A percentile compares a stretch with the other conserved stretches of the same genome.
Evolutionary conservation across 768 basidiomycete genomes (phyloP).

Genomic region (Tricholoma terreum): DNA sequence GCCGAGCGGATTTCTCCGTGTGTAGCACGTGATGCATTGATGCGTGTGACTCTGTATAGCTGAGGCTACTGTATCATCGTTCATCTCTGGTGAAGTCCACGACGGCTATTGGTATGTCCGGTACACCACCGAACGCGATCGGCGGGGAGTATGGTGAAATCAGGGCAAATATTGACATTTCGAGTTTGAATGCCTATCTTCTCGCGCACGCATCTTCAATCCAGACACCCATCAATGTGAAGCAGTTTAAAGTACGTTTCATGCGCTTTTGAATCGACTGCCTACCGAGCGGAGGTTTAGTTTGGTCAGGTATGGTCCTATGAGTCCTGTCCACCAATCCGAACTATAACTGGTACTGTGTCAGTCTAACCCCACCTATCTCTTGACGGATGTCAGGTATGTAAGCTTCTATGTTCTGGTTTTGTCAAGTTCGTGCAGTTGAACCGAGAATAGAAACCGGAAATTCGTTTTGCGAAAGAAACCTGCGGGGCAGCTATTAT

Average conservation of each 20-base stretch:
- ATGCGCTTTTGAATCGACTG: background rate
- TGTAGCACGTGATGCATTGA: constrained; percentile 22
- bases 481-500: constrained; percentile 83
- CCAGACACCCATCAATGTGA: constrained; percentile 65
- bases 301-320: constrained; percentile 73
- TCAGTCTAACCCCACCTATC: constrained; percentile 96
- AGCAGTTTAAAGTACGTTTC: constrained; percentile 85
- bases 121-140: constrained; percentile 38
- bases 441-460: constrained; percentile 35
- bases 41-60: background rate
- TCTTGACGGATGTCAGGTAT: constrained; percentile 76
- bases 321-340: background rate
- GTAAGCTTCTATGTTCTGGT: constrained; percentile 17
- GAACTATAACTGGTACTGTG: background rate
- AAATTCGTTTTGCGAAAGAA: constrained; percentile 91
- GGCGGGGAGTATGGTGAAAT: constrained; percentile 78
- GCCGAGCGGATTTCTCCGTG: constrained; percentile 40
- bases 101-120: constrained; percentile 20
- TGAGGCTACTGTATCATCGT: background rate
- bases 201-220: constrained; percentile 50
- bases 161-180: constrained; percentile 65
- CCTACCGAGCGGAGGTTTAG: constrained; percentile 33
- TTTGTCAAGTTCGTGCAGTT: background rate
- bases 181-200: constrained; percentile 66
- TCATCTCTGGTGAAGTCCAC: constrained; percentile 5